These are phyloP conservation scores for Ophidiomyces ophidiicola DNA, from an alignment of 2,329 filamentous ascomycete species.

Conservation along the genomic window DNA sequence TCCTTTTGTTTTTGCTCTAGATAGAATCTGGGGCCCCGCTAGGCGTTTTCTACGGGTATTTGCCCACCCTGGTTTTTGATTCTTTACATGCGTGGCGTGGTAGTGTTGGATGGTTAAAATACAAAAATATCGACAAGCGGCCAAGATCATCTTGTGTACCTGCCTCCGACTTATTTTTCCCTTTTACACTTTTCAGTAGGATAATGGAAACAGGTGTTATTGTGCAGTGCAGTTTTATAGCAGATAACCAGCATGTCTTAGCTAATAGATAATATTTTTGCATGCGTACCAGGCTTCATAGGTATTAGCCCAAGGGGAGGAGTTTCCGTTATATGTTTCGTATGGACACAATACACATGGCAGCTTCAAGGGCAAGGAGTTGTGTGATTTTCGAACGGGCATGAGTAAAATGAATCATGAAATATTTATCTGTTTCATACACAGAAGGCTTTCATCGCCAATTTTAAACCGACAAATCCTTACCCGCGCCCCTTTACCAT, in stretches of 20 bases:
- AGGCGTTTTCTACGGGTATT: too few relatives aligned
- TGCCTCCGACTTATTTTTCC: neutral
- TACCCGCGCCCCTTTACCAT: too few relatives aligned
- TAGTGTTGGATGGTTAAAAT: neutral
- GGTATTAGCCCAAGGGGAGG: too few relatives aligned
- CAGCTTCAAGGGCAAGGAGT: too few relatives aligned
- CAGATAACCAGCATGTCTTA: neutral
- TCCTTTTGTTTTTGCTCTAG: neutral
- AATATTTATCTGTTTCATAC: slow-evolving; percentile 7
- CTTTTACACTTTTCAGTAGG: neutral
- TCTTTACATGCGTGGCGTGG: neutral
- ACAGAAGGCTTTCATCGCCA: slow-evolving; percentile 6
- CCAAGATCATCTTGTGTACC: neutral
- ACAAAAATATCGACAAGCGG: neutral
- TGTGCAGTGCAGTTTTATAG: neutral
- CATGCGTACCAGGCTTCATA: too few relatives aligned
- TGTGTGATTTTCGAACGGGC: too few relatives aligned
- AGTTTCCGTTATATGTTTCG: slow-evolving; percentile 2
- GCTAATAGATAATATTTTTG: too few relatives aligned
- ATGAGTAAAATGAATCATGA: too few relatives aligned
- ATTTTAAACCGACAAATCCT: too few relatives aligned
- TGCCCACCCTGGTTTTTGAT: too few relatives aligned
- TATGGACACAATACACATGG: neutral
- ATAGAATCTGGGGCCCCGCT: slow-evolving; percentile 3
- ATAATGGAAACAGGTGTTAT: neutral